A percentile compares a stretch with the other conserved stretches of the same genome.
These are phyloP conservation scores for Boehmeria nivea DNA, from an alignment of 306 rosid genomes.

Conservation along the genomic window DNA sequence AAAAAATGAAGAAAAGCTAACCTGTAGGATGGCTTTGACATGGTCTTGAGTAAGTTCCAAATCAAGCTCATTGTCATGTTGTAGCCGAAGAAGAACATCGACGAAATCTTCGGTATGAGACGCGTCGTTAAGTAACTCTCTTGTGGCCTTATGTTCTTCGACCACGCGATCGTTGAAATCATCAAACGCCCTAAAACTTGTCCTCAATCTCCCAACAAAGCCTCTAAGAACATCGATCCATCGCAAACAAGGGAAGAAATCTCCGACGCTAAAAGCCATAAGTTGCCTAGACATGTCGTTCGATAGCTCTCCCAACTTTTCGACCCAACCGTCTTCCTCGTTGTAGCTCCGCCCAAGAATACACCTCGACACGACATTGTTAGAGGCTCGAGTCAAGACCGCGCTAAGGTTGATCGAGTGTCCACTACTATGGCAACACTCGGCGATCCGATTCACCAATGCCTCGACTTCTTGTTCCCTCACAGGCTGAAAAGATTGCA, in stretches of 20 bases:
- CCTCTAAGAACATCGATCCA: slow-evolving; percentile 35
- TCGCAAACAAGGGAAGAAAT: slow-evolving; percentile 24
- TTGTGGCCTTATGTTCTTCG: slow-evolving; percentile 14
- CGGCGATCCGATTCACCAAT: background rate
- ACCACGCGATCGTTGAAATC: slow-evolving; percentile 20
- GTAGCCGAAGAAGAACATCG: slow-evolving; percentile 12
- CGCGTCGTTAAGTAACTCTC: background rate
- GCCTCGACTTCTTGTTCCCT: slow-evolving; percentile 16
- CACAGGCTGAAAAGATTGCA: slow-evolving; percentile 5
- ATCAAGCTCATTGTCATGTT: background rate
- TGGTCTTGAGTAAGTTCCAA: slow-evolving; percentile 5
- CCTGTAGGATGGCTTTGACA: slow-evolving; percentile 18
- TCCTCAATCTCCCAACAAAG: background rate
- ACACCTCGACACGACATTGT: slow-evolving; percentile 13
- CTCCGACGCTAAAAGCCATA: slow-evolving; percentile 12
- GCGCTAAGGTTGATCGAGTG: slow-evolving; percentile 11
- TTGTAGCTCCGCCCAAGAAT: slow-evolving; percentile 24
- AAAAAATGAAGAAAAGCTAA: background rate
- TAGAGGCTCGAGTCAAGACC: slow-evolving; percentile 8
- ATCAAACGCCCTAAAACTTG: slow-evolving; percentile 10
- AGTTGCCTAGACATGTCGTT: background rate
- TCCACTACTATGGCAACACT: background rate
- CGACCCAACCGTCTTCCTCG: background rate
- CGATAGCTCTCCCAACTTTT: background rate
- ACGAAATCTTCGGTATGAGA: background rate